Evolutionary conservation across 257 asterid genomes (phyloP).

Genomic region (Ilex asprella): DNA sequence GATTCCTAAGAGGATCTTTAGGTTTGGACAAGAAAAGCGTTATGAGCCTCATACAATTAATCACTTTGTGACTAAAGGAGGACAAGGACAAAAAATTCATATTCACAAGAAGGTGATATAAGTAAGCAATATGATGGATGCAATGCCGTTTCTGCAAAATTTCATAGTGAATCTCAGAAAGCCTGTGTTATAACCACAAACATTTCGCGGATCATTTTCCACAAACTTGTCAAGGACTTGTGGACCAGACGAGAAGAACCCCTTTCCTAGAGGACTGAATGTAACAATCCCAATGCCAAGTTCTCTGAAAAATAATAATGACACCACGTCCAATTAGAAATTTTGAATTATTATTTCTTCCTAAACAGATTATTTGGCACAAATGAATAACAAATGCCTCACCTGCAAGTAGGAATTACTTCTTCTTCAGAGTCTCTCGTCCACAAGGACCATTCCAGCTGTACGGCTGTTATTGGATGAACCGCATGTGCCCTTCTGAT

Average conservation of each 20-base stretch:
- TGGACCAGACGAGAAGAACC: conserved; percentile 46
- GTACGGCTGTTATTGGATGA: conserved; percentile 44
- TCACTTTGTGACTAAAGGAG: too few relatives aligned
- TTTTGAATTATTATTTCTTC: neutral
- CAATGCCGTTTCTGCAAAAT: too few relatives aligned
- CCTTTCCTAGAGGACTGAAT: conserved; percentile 52
- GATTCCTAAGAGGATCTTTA: too few relatives aligned
- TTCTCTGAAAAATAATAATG: conserved; percentile 23
- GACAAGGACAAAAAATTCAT: too few relatives aligned
- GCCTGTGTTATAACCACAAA: conserved; percentile 1
- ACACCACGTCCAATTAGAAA: neutral
- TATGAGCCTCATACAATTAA: too few relatives aligned
- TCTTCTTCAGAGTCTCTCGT: conserved; percentile 40
- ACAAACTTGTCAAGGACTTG: conserved; percentile 22
- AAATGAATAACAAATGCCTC: neutral
- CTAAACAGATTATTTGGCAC: neutral
- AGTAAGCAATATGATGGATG: too few relatives aligned
- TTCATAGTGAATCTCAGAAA: neutral
- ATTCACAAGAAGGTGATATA: too few relatives aligned
- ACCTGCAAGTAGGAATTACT: conserved; percentile 47
- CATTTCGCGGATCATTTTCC: conserved; percentile 36
- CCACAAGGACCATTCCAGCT: conserved; percentile 46
- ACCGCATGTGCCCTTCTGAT: conserved; percentile 47
- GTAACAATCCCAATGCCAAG: conserved; percentile 53
- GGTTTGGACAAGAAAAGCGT: too few relatives aligned